Base-by-base conservation (phyloP, 2,329 filamentous ascomycete genomes). In the Aspergillus sp. region DNA sequence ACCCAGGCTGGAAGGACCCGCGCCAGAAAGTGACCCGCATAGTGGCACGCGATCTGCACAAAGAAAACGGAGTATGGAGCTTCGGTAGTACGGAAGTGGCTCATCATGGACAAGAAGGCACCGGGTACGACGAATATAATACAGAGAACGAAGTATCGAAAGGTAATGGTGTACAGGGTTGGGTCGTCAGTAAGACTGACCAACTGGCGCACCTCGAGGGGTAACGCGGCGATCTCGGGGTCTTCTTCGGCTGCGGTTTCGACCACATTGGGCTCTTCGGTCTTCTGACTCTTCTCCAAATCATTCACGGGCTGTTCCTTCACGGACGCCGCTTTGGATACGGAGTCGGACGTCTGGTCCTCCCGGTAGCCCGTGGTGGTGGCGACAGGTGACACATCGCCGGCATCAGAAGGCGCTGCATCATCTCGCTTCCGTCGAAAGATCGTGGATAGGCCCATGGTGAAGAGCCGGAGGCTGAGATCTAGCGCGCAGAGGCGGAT, bases 1-100 rank as follows among this genome's bases (percentile, higher is more conserved):
- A 74, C 74, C 74, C 79, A 81, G 1, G 76, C 72, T 0, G 84
- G 84, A 1, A 86, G 72, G 1, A 81, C 69, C 54, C 79, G 79
- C 1, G 84, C 84, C 2, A 86, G 76, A 72, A 83, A 84, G 32
- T 80, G 74, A 1, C 84, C 84, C 10, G 66, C 77, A 58, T 85
- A 85, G 65, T 85, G 84, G 50, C 79, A 83, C 0, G 83, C 83
- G 53, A 86, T 84, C 65, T 85, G 83, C 32, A 87, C 85, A 62
- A 88, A 87, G 69, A 87, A 87, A 51, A 87, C 80, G 0, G 84
- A 85, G 67, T 87, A 88, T 0, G 82, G 81, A 0, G 84, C 82
- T 47, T 80, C 80, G 0, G 85, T 87, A 1, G 85, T 87, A 48
- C 85, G 79, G 66, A 81, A 87, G 52, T 80, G 78, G 62, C 80